Percentiles rank a stretch among this genome's conserved stretches.
These are phyloP conservation scores for Haplosporangium sp. DNA, from an alignment of 371 early-diverging fungal genomes.

Conservation along the genomic window DNA sequence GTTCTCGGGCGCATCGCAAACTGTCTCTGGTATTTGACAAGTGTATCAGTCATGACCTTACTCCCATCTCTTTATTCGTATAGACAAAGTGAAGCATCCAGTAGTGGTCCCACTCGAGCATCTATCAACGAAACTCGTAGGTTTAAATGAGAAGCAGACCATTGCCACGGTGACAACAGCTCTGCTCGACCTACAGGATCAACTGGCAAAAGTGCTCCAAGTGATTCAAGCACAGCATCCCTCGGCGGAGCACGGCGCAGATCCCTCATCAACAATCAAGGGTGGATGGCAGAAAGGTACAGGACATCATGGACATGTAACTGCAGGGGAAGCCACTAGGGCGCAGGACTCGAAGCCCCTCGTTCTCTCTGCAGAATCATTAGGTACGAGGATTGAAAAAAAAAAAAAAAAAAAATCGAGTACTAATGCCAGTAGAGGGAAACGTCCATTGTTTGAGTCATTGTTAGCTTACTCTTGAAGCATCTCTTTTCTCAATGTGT, in stretches of 20 bases:
- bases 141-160: slow-evolving; percentile 38
- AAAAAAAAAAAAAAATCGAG: background rate
- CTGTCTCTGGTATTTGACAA: background rate
- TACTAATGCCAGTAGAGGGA: background rate
- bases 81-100: slow-evolving; percentile 46
- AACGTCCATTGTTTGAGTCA: background rate
- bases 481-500: background rate
- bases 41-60: background rate
- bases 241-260: background rate
- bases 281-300: background rate
- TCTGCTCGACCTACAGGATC: slow-evolving; percentile 28
- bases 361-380: slow-evolving; percentile 39
- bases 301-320: background rate
- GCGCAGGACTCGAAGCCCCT: slow-evolving; percentile 24
- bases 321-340: background rate
- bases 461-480: background rate
- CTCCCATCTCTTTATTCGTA: background rate
- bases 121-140: slow-evolving; percentile 16
- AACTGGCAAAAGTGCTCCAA: slow-evolving; percentile 23
- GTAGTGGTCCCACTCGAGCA: slow-evolving; percentile 34
- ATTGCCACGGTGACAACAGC: slow-evolving; percentile 34
- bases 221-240: slow-evolving; percentile 42
- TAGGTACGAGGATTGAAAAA: slow-evolving; percentile 18
- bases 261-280: background rate
- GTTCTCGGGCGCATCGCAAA: background rate